Evolutionary conservation across 2,329 filamentous ascomycete species (phyloP), one percentile per base, ranked within the genome.

Genomic region (Aspergillus sojae): DNA sequence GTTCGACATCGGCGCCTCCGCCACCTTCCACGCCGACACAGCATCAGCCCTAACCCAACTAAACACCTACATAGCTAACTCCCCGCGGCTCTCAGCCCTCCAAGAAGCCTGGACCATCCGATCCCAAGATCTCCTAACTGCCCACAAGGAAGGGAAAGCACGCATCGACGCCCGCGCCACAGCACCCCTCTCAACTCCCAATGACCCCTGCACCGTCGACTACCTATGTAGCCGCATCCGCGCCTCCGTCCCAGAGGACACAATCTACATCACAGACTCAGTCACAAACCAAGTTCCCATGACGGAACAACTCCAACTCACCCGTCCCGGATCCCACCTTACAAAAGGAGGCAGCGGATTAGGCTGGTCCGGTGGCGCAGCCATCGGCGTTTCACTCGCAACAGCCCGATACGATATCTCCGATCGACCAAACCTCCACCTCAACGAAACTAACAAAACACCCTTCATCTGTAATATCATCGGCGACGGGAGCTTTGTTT

Each of bases 321-420:
- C 57, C 12, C 63, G 61, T 9, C 63, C 57, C 3, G 63, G 63
- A 1, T 86, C 83, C 0, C 74, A 86, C 0, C 89, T 90, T 0
- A 89, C 89, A n/a, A 71, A 69, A 32, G 91, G 91, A 3, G 91
- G 89, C 1, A 91, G 90, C 23, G 91, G 91, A 1, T 85, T 94
- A 0, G 91, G 91, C 3, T 94, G 91, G 91, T 90, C 87, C 7
- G 91, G 91, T 11, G 91, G 91, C 19, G 91, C 82, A 48, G 88
- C 89, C 0, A 75, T 94, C 1, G 91, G 91, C 2, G 88, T 93
- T 67, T 93, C 93, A 73, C 83, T 94, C 12, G 91, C 90, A 0
- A 81, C 60, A 7, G 16, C 54, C 3, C 55, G 46, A 0, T 62
- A 62, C 46, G 34, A 62, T 28, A 11, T 58, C 12, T 58, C 60